Evolutionary conservation across 257 asterid species (phyloP).

Genomic region (Solanum etuberosum): DNA sequence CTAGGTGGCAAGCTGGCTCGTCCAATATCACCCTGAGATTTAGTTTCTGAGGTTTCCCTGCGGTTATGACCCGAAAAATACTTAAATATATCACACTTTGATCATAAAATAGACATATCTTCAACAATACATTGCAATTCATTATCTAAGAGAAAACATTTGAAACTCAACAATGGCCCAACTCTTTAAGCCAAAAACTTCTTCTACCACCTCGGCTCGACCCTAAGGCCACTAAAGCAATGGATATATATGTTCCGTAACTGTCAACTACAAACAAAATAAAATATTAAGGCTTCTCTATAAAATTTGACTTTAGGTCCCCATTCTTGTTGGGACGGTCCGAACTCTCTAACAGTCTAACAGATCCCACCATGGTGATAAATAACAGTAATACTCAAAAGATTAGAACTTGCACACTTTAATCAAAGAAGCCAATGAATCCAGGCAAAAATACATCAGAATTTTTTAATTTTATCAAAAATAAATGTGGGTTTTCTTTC

Average conservation of each 20-base stretch:
- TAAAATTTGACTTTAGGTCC: background rate
- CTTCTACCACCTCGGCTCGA: background rate
- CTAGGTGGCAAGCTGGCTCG: slow-evolving; percentile 68
- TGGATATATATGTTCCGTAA: background rate
- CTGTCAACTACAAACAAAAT: background rate
- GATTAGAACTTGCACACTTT: background rate
- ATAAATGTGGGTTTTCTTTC: background rate
- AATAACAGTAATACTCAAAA: background rate
- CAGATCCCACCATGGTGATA: background rate
- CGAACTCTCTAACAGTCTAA: background rate
- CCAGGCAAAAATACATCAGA: background rate
- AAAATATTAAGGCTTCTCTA: background rate
- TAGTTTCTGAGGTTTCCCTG: slow-evolving; percentile 23
- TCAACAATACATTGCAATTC: background rate
- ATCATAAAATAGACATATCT: background rate
- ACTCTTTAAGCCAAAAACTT: background rate
- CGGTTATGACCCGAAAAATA: slow-evolving; percentile 3
- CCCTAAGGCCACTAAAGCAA: background rate
- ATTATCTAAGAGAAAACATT: background rate
- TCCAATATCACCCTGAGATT: slow-evolving; percentile 16
- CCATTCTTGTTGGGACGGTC: background rate
- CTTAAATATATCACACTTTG: background rate
- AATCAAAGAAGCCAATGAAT: background rate
- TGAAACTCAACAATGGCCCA: background rate
- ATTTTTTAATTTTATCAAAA: background rate